Evolutionary conservation across 441 rosid genomes (phyloP).

Genomic region (Daphne laureola): DNA sequence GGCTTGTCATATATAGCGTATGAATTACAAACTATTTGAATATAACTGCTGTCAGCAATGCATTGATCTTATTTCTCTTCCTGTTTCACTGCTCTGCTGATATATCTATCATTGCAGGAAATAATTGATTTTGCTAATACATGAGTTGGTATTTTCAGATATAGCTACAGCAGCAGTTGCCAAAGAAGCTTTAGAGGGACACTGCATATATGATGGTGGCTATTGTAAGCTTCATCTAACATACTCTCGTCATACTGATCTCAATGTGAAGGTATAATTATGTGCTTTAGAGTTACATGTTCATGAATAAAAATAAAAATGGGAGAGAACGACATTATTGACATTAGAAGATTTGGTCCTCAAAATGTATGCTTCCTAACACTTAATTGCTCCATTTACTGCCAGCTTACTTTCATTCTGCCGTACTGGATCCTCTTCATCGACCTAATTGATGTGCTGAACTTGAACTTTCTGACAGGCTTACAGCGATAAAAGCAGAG

Average conservation of each 20-base stretch:
- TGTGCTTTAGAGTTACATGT: conserved; percentile 53
- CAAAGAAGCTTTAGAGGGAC: conserved; percentile 96
- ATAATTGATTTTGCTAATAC: conserved; percentile 8
- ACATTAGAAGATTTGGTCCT: conserved; percentile 28
- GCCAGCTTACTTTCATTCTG: conserved; percentile 4
- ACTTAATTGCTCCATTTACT: conserved; percentile 20
- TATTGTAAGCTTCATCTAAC: conserved; percentile 99
- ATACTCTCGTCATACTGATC: conserved; percentile 99
- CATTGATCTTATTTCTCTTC: too few species aligned
- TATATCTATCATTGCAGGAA: not conserved
- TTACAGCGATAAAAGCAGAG: conserved; percentile 91
- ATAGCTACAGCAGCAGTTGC: conserved; percentile 77
- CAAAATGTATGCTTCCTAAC: conserved; percentile 47
- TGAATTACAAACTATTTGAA: too few species aligned
- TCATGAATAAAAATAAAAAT: conserved; percentile 28
- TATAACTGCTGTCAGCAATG: too few species aligned
- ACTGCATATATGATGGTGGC: conserved; percentile 99
- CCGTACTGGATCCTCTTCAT: not conserved
- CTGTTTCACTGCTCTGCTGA: too few species aligned
- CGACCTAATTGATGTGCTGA: conserved; percentile 7
- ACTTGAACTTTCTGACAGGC: conserved; percentile 36
- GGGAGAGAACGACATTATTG: conserved; percentile 25
- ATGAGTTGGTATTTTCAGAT: conserved; percentile 35
- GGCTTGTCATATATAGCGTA: too few species aligned
- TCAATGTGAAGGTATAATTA: conserved; percentile 97